A percentile compares a stretch with the other conserved stretches of the same genome.
Conservation (phyloP, 192 early-diverging fungal genomes). For the Entomortierella parvispora region DNA sequence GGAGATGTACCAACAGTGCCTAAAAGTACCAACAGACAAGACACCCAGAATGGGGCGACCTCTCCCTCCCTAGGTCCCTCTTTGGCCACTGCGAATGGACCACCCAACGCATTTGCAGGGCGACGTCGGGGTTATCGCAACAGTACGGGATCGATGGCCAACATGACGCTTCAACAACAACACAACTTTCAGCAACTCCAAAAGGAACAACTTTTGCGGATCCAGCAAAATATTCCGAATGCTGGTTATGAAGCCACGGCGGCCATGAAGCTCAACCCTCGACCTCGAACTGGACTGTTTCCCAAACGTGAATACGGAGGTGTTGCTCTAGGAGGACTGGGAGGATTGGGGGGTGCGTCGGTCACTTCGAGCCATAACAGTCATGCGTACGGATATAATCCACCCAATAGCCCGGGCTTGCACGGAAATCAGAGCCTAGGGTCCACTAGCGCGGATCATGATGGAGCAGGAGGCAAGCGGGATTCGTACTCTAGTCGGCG, state of each 20-base stretch:
- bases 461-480: constrained; percentile 24
- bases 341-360: constrained; percentile 16
- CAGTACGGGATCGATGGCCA: constrained; percentile 51
- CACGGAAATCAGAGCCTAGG: no score
- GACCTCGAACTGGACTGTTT: constrained; percentile 28
- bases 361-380: background rate
- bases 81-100: background rate
- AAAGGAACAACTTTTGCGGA: constrained; percentile 34
- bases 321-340: constrained; percentile 20
- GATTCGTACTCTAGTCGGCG: constrained; percentile 49
- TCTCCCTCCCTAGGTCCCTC: constrained; percentile 9
- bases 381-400: background rate
- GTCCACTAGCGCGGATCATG: no score
- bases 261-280: constrained; percentile 42
- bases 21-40: background rate
- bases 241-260: constrained; percentile 48
- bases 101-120: constrained; percentile 46
- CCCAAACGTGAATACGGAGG: constrained; percentile 39
- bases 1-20: constrained; percentile 10
- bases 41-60: background rate
- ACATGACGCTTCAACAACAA: constrained; percentile 47
- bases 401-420: constrained; percentile 10
- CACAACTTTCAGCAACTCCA: constrained; percentile 44
- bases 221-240: constrained; percentile 41
- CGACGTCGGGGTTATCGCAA: constrained; percentile 47